These are phyloP conservation scores for Spizellomyces punctatus DNA, from an alignment of 192 early-diverging fungal species.

Conservation along the genomic window DNA sequence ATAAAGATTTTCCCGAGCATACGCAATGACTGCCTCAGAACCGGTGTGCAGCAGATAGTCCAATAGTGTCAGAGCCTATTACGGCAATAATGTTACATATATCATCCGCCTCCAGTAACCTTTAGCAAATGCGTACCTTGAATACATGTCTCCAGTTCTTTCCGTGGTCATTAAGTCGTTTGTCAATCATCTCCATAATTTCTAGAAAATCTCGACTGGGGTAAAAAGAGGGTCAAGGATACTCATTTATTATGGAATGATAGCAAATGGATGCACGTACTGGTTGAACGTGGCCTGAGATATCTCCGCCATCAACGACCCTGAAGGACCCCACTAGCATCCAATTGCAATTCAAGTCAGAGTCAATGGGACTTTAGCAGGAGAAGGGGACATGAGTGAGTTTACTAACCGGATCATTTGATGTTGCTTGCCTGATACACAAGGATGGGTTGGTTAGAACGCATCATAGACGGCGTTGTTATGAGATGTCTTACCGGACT, in stretches of 20 bases:
- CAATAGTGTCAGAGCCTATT: constrained; percentile 79
- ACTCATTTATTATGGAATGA: too few species aligned
- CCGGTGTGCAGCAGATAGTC: constrained; percentile 86
- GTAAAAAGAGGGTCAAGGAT: constrained; percentile 2
- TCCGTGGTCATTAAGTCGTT: constrained; percentile 95
- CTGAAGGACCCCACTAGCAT: constrained; percentile 67
- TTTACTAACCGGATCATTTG: constrained; percentile 52
- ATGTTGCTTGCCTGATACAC: constrained; percentile 48
- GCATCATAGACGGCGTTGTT: background rate
- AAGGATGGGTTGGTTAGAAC: constrained; percentile 2
- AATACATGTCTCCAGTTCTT: constrained; percentile 99
- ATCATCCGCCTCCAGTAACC: background rate
- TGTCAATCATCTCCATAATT: constrained; percentile 98
- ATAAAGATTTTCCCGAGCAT: constrained; percentile 87
- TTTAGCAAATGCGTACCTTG: constrained; percentile 64
- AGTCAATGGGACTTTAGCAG: background rate
- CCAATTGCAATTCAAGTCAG: background rate
- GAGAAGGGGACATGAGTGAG: constrained; percentile 7
- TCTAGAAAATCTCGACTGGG: constrained; percentile 84
- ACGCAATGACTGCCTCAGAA: constrained; percentile 82
- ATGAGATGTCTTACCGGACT: constrained; percentile 50
- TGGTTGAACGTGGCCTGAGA: constrained; percentile 80
- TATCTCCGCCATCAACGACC: constrained; percentile 81
- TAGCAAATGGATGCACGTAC: constrained; percentile 56
- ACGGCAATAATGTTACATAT: background rate